Conservation (phyloP, 768 basidiomycete species). For the Rhodotorula kratochvilovae region DNA sequence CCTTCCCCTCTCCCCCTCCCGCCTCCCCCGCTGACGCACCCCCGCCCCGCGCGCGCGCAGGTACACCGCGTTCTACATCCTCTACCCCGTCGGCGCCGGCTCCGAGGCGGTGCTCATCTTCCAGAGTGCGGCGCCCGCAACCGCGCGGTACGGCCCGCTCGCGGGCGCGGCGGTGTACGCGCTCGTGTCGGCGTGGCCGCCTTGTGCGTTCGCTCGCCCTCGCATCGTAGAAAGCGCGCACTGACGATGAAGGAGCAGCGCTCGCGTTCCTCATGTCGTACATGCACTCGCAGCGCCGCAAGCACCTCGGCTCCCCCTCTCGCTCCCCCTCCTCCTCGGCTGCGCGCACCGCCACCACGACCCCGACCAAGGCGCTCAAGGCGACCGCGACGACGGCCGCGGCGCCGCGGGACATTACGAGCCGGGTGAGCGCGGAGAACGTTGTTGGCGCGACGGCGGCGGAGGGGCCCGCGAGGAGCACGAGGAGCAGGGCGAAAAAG, state of each 20-base stretch:
- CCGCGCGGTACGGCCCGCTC: slow-evolving; percentile 31
- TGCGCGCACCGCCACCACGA: too few relatives aligned
- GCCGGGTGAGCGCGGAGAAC: neutral
- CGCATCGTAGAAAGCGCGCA: slow-evolving; percentile 44
- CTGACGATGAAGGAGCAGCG: slow-evolving; percentile 20
- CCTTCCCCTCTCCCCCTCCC: neutral
- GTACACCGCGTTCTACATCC: slow-evolving; percentile 85
- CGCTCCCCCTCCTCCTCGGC: neutral
- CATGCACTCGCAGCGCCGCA: slow-evolving; percentile 57
- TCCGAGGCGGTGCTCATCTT: slow-evolving; percentile 83
- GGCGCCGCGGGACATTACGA: slow-evolving; percentile 4
- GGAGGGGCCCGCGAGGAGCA: slow-evolving; percentile 28
- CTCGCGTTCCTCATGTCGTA: slow-evolving; percentile 51
- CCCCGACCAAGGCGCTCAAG: neutral
- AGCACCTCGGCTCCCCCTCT: slow-evolving; percentile 48
- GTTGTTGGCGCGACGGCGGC: neutral
- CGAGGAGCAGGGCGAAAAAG: slow-evolving; percentile 21
- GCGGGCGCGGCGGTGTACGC: slow-evolving; percentile 42
- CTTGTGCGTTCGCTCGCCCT: slow-evolving; percentile 56
- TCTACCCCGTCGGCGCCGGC: slow-evolving; percentile 89
- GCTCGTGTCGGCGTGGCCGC: slow-evolving; percentile 81
- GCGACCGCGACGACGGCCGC: neutral
- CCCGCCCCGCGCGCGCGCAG: slow-evolving; percentile 51
- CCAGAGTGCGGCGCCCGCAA: slow-evolving; percentile 60
- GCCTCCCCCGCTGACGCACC: neutral